Percentiles rank a stretch among this genome's conserved stretches.
Conservation (phyloP, 2,329 filamentous ascomycete genomes). For the Fusarium denticulatum region DNA sequence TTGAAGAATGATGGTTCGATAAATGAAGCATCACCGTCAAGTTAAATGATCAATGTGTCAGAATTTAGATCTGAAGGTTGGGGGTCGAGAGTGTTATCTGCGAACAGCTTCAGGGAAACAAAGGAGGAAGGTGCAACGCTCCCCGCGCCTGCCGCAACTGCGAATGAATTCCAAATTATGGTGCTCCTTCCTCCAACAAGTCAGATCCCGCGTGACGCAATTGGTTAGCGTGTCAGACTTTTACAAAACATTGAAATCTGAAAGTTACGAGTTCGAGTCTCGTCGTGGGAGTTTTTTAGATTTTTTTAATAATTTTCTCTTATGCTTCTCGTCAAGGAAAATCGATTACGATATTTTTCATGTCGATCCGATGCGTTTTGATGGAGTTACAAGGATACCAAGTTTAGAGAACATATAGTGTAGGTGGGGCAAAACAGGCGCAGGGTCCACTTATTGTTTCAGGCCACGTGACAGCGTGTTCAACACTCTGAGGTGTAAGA, state of each 20-base stretch:
- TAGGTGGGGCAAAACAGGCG: rapidly evolving
- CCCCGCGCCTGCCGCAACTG: rapidly evolving
- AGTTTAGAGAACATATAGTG: rapidly evolving
- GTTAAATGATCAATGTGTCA: background rate
- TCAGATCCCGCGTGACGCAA: background rate
- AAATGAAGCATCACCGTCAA: rapidly evolving
- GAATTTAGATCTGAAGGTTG: background rate
- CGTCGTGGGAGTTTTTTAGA: rapidly evolving
- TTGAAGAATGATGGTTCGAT: background rate
- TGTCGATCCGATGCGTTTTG: rapidly evolving
- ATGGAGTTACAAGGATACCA: background rate
- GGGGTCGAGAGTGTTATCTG: background rate
- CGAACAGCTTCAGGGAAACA: background rate
- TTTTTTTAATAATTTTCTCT: rapidly evolving
- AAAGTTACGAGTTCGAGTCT: background rate
- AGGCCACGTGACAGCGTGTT: background rate
- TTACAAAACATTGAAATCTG: background rate
- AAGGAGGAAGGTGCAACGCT: background rate
- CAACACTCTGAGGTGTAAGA: background rate
- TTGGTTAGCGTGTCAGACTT: conserved; percentile 27
- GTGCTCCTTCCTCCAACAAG: rapidly evolving
- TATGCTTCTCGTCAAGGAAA: rapidly evolving
- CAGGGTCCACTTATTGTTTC: too few relatives aligned
- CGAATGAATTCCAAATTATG: rapidly evolving
- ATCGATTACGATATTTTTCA: background rate